These are phyloP conservation scores for Pythium myriotylum DNA, from an alignment of 352 stramenopile genomes.

Conservation along the genomic window DNA sequence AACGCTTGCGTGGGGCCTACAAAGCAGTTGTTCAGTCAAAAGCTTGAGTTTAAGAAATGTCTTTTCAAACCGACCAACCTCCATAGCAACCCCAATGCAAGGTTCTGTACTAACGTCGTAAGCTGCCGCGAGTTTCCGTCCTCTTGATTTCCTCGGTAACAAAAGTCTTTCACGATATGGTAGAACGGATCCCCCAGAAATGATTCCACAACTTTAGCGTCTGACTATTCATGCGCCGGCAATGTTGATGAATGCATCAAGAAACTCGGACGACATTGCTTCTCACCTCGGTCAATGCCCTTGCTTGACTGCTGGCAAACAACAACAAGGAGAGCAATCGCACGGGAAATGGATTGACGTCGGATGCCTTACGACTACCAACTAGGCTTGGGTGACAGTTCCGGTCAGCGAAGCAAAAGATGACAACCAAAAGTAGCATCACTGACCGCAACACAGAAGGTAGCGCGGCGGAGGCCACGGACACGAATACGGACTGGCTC, in stretches of 20 bases:
- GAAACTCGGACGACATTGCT: too few species aligned
- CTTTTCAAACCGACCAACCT: neutral
- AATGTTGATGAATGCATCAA: too few species aligned
- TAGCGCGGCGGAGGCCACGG: slow-evolving; percentile 4
- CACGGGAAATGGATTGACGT: neutral
- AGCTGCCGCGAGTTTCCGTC: neutral
- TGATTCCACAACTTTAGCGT: neutral
- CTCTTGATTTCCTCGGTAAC: neutral
- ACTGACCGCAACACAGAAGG: slow-evolving; percentile 5
- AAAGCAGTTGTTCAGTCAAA: neutral
- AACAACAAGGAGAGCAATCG: neutral
- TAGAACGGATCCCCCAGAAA: slow-evolving; percentile 15
- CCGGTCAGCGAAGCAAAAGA: neutral
- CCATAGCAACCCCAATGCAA: slow-evolving; percentile 16
- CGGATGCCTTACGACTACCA: neutral
- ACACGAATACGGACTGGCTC: neutral
- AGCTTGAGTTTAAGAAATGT: too few species aligned
- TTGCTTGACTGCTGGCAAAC: neutral
- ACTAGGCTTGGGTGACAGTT: neutral
- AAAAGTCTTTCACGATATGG: slow-evolving; percentile 14
- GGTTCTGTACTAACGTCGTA: slow-evolving; percentile 2
- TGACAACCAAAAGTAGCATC: neutral
- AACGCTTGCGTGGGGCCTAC: neutral
- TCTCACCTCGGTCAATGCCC: slow-evolving; percentile 14
- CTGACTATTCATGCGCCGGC: slow-evolving; percentile 3